Evolutionary conservation across 441 rosid species (phyloP).

Genomic region (Pelargonium cotyledonis): DNA sequence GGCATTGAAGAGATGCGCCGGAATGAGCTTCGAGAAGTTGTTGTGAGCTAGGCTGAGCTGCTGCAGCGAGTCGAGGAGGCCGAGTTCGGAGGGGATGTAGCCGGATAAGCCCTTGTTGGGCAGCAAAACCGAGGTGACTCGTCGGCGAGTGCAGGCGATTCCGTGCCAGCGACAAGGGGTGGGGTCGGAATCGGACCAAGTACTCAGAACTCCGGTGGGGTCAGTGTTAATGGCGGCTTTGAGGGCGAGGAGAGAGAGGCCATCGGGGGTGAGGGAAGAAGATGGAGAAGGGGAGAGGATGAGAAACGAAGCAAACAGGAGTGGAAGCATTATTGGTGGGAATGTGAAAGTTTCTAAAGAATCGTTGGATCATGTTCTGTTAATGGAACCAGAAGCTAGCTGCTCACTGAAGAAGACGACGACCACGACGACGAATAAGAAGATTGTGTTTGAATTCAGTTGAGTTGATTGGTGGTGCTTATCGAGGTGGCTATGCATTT

Average conservation of each 20-base stretch:
- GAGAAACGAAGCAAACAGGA: constrained; percentile 10
- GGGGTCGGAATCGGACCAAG: constrained; percentile 68
- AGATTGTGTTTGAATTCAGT: background rate
- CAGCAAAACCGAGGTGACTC: constrained; percentile 70
- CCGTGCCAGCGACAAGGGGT: constrained; percentile 85
- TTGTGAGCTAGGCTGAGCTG: constrained; percentile 73
- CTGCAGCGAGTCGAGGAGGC: constrained; percentile 61
- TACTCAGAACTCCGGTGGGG: constrained; percentile 33
- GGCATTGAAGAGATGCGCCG: constrained; percentile 71
- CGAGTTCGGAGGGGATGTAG: constrained; percentile 84
- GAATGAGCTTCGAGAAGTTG: constrained; percentile 61
- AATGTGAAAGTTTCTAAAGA: no score
- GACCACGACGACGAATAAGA: background rate
- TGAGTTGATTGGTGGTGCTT: background rate
- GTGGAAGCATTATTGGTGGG: background rate
- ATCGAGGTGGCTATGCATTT: background rate
- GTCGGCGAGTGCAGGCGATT: constrained; percentile 39
- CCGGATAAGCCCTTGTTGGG: constrained; percentile 62
- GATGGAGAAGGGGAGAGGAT: constrained; percentile 8
- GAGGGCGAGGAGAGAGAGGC: constrained; percentile 73
- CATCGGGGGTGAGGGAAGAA: constrained; percentile 65
- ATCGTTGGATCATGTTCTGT: background rate
- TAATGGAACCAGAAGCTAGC: background rate
- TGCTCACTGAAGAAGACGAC: background rate
- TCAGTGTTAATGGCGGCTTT: constrained; percentile 66